phyloP scores from a whole-genome alignment of 2,329 filamentous ascomycete species.

The Ophiostoma sp. region DNA sequence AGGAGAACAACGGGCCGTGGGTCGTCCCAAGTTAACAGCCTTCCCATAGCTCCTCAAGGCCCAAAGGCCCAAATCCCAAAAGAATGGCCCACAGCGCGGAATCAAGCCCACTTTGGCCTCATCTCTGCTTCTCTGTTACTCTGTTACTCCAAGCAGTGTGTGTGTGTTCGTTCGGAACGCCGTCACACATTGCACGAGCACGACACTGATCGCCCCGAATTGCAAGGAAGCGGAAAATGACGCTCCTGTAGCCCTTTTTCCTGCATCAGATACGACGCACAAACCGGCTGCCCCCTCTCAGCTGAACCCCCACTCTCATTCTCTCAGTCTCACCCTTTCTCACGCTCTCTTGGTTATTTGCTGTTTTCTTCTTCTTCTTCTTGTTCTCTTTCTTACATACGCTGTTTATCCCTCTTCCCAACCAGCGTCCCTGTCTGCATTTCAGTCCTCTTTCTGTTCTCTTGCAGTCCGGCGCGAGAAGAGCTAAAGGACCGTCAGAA shows the following conservation, averaged over 20 bases:
- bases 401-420: neutral
- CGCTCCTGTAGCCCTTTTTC: neutral
- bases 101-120: neutral
- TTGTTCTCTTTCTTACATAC: neutral
- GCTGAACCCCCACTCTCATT: neutral
- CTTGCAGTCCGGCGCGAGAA: neutral
- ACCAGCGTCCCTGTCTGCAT: neutral
- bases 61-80: neutral
- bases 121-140: neutral
- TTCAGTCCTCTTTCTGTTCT: neutral
- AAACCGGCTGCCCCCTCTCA: slow-evolving; percentile 7
- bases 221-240: neutral
- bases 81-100: neutral
- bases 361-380: neutral
- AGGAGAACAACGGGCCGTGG: neutral
- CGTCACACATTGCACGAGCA: slow-evolving; percentile 1
- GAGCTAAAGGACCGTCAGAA: neutral
- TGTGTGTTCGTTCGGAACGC: neutral
- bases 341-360: neutral
- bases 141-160: neutral
- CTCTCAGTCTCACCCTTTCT: neutral
- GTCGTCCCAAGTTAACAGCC: slow-evolving; percentile 4
- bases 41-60: neutral
- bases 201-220: neutral
- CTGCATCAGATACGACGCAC: slow-evolving; percentile 14